phyloP scores from a whole-genome alignment of 2,329 filamentous ascomycete species.

The Ophioceras dolichostomum region DNA sequence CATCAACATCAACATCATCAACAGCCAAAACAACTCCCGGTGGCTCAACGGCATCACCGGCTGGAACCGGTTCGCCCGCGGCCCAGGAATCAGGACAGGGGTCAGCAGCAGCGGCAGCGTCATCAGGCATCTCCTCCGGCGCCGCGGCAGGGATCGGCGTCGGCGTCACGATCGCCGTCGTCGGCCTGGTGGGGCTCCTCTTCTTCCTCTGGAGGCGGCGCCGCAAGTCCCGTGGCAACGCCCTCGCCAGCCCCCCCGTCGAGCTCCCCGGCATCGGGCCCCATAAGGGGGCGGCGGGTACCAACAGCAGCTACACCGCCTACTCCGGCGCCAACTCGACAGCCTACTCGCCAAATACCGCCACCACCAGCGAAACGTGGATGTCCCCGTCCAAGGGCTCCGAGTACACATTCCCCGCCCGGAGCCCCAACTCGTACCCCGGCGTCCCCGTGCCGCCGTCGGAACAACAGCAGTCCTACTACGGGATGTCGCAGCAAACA shows the following conservation, averaged over 20 bases:
- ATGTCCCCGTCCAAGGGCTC: no score
- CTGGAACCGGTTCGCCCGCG: neutral
- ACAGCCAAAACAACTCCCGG: neutral
- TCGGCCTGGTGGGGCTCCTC: constrained; percentile 17
- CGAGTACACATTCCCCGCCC: no score
- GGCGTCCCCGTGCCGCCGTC: no score
- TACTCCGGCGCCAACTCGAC: no score
- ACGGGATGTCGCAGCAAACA: no score
- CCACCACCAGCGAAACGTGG: no score
- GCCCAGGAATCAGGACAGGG: neutral
- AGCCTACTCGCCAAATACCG: no score
- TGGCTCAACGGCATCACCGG: neutral
- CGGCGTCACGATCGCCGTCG: constrained; percentile 19
- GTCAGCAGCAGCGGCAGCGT: neutral
- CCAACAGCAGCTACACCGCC: no score
- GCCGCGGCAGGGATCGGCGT: constrained; percentile 22
- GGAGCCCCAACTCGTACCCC: no score
- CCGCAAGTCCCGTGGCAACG: constrained; percentile 7
- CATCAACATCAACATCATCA: neutral
- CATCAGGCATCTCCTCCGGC: constrained; percentile 15
- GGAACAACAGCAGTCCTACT: no score
- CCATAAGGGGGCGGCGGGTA: no score
- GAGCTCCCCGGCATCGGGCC: no score
- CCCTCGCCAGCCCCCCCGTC: neutral
- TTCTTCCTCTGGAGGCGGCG: constrained; percentile 14